Evolutionary conservation across 805 yeast genomes (phyloP), one percentile per base, ranked within the genome.

Genomic region (Candida michaelii): DNA sequence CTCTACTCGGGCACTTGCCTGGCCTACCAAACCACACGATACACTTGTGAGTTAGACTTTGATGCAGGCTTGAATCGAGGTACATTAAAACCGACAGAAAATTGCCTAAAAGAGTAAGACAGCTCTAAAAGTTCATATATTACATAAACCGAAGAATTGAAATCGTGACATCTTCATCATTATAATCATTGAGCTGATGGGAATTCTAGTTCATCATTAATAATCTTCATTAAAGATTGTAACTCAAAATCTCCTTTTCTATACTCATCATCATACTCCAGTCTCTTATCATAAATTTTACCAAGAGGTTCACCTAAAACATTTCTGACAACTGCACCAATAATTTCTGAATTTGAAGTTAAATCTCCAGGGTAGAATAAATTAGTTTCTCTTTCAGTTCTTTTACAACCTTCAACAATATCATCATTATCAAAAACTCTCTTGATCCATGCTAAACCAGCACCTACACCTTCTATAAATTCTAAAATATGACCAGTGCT

Each of bases 321-420:
- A 39, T 31, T 39, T 11, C 36, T 25, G 4, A 31, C 15, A 6
- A 25, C 15, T 3, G 42, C 31, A 13, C 25, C 12, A 5, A 39
- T 21, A 5, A 39, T 17, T 3, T 39, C 36, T 15, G 31, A 5
- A 14, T 19, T 15, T 13, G 24, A 25, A 4, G 18, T 13, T 3
- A 39, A 14, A 4, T 23, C 42, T 6, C 65, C 42, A 68, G 60
- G 50, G 65, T 56, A 54, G 64, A 80, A 42, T 71, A 85, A 34
- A 65, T 64, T 58, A 53, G 65, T 10, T 61, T 59, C 47, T 70
- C 82, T 46, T 65, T 61, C 83, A 77, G 80, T 50, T 67, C 63
- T 74, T 75, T 71, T 25, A 30, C 46, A 45, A 2, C 62, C 59
- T 5, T 40, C 11, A n/a, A 51, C 47, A 1, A 51, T 39, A 5